Base-by-base conservation (phyloP, 2,329 filamentous ascomycete genomes). In the Diaporthe citriasiana region DNA sequence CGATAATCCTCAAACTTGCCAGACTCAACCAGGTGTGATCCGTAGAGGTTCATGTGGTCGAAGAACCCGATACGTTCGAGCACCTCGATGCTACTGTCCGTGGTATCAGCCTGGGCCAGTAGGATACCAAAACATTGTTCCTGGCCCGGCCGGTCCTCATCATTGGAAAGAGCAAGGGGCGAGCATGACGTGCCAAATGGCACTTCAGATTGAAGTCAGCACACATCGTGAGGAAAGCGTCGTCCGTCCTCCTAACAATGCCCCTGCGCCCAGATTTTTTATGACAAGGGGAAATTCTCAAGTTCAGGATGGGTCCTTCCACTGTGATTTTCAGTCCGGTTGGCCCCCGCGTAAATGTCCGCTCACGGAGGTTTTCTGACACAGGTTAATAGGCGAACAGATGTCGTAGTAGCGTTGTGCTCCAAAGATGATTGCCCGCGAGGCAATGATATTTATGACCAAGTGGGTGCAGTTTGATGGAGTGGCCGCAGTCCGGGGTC, bases 161-260 rank as follows among this genome's bases (percentile, higher is more conserved):
- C 17, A 47, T 22, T 47, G 42, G 42, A 47, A 47, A 47, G 12
- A 1, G 22, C 5, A 22, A 47, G 42, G 42, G 22, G 42, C 42
- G 42, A 47, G 17, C 42, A 47, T 22, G 42, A 22, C 17, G 42
- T 47, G 17, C 42, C 42, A 22, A 7, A 47, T 8, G 42, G 42
- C 17, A 47, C 42, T 47, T 47, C 5, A 47, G 19, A 22, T 57
- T 47, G 38, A 70, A 70, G 68, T 70, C 68, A 17, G 68, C 17
- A 7, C 1, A 3, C 15, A 70, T n/a, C 8, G 2, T 7, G 12
- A 42, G 38, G 38, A 60, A 71, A 51, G 1, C 35, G 7, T 38
- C 30, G 42, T 19, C 25, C 38, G 19, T n/a, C 22, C 13, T 59
- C 3, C 38, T 38, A 15, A 42, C 40, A 22, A 55, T 4, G 33